Percentiles rank a stretch among this genome's conserved stretches.
Evolutionary conservation across 2,329 filamentous ascomycete species (phyloP).

Genomic region (Neopestalotiopsis clavispora): DNA sequence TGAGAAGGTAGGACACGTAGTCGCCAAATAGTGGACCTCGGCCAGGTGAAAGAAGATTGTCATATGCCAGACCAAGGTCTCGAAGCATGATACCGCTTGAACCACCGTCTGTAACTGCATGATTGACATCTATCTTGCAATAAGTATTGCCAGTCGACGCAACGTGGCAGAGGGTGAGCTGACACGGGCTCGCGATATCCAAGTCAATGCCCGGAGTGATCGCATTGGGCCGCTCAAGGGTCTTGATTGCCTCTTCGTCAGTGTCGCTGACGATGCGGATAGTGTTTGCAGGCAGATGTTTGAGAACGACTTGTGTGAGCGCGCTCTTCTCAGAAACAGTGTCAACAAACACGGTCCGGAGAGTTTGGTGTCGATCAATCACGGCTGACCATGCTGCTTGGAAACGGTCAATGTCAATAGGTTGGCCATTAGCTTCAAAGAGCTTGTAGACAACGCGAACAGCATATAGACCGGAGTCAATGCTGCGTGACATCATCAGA

Average conservation of each 20-base stretch:
- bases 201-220: slow-evolving; percentile 24
- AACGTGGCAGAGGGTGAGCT: slow-evolving; percentile 29
- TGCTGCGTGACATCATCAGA: slow-evolving; percentile 42
- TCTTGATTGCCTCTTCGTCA: slow-evolving; percentile 7
- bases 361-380: slow-evolving; percentile 1
- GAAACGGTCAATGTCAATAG: slow-evolving; percentile 7
- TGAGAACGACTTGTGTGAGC: slow-evolving; percentile 17
- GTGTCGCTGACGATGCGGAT: slow-evolving; percentile 5
- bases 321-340: slow-evolving; percentile 15
- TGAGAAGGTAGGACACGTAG: slow-evolving; percentile 26
- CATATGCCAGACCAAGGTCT: slow-evolving; percentile 34
- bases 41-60: slow-evolving; percentile 17
- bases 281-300: slow-evolving; percentile 6
- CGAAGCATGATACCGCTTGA: slow-evolving; percentile 35
- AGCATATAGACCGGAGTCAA: slow-evolving; percentile 14
- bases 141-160: slow-evolving; percentile 19
- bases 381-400: slow-evolving; percentile 8
- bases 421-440: not conserved
- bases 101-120: slow-evolving; percentile 39
- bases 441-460: slow-evolving; percentile 11
- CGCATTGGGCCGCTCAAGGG: slow-evolving; percentile 2
- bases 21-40: slow-evolving; percentile 22
- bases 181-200: slow-evolving; percentile 22
- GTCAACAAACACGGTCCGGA: slow-evolving; percentile 4
- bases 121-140: slow-evolving; percentile 40